Base-by-base conservation (phyloP, 1,284 basidiomycete genomes). In the Trametes hirsuta region DNA sequence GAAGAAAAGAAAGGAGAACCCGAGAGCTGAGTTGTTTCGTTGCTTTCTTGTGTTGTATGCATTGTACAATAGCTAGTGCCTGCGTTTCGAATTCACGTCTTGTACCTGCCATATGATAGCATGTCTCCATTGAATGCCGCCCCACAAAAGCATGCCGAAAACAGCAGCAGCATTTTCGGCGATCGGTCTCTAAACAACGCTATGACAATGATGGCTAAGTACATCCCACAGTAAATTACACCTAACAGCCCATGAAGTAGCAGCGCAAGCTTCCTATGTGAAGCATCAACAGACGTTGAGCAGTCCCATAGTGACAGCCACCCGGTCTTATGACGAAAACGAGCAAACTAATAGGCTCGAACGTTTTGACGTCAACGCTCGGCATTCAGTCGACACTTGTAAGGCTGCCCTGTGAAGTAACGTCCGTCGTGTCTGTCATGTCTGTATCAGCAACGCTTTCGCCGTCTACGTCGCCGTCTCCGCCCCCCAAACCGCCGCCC, bases 371-470 rank as follows among this genome's bases (percentile, higher is more conserved):
- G 11, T 12, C 41, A 6, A 9, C 34, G 18, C 21, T 46, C 42
- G 8, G 25, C 52, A 18, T 47, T 66, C 72, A 85, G 68, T 86
- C 84, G 53, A 87, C 81, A 67, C 84, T 85, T 10, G 84, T 86
- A 62, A 86, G 75, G 71, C 84, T 85, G 51, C 80, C 81, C 49
- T 77, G 77, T 48, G 81, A 83, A 1, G 76, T 68, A 15, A 72
- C 71, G 53, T 70, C 77, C 36, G 69, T 71, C 55, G 77, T 74
- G 34, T 68, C 71, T 44, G 69, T 72, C n/a, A 62, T 44, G 55
- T 69, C 78, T 14, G 79, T 80, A 53, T 75, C 81, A 42, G 79
- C 77, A 57, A 83, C 68, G 61, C 80, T 82, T 24, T 58, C 56
- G 42, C 49, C 56, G 36, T 62, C 62, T 36, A 46, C 68, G 47